Percentiles rank a stretch among this genome's conserved stretches.
These are phyloP conservation scores for Mortierella sp. DNA, from an alignment of 371 early-diverging fungal genomes.

Conservation along the genomic window DNA sequence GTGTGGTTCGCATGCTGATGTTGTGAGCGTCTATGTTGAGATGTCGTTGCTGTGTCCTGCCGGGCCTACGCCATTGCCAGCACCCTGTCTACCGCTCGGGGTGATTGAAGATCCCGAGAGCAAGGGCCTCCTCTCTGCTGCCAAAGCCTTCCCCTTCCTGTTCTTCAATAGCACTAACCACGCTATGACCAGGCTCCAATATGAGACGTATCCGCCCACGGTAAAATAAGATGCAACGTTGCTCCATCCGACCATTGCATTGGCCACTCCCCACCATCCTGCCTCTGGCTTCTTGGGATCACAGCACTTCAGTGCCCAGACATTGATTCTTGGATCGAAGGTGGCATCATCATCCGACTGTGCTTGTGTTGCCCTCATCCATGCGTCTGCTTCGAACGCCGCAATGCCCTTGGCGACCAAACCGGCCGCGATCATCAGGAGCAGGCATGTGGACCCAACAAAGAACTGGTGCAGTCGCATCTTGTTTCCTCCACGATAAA, in stretches of 20 bases:
- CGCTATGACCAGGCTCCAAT: conserved; percentile 60
- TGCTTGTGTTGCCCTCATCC: conserved; percentile 55
- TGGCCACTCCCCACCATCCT: conserved; percentile 79
- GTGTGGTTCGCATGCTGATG: too few species aligned
- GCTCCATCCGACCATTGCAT: conserved; percentile 76
- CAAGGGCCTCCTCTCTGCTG: conserved; percentile 19
- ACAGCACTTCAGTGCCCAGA: conserved; percentile 53
- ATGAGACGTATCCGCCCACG: conserved; percentile 62
- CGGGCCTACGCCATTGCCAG: neutral
- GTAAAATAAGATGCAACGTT: conserved; percentile 65
- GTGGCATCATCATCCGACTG: conserved; percentile 57
- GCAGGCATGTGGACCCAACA: conserved; percentile 72
- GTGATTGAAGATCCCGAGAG: neutral
- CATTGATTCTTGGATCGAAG: conserved; percentile 59
- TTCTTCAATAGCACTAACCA: conserved; percentile 48
- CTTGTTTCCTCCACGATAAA: conserved; percentile 75
- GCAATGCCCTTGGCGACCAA: conserved; percentile 67
- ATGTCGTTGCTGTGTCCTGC: neutral
- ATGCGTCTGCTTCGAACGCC: conserved; percentile 41
- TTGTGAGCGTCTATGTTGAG: too few species aligned
- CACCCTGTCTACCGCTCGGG: neutral
- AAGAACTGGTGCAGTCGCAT: conserved; percentile 80
- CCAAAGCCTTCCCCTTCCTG: conserved; percentile 14
- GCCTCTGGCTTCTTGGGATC: conserved; percentile 55
- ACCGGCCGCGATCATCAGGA: conserved; percentile 85